Base-by-base conservation (phyloP, 2,329 filamentous ascomycete genomes). In the Aspergillus tubingensis region DNA sequence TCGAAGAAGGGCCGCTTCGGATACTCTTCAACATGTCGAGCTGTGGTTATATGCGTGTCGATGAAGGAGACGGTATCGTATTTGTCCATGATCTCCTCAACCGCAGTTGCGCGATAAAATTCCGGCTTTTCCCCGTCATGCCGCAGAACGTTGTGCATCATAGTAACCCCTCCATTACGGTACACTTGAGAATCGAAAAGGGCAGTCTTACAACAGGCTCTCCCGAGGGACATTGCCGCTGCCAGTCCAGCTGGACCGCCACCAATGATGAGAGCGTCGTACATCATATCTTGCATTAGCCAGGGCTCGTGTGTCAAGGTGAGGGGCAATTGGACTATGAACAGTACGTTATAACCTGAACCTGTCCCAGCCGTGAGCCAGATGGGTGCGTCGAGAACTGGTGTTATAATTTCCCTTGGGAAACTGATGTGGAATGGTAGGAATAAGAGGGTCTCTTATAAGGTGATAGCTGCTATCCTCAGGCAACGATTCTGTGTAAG, bases 251-350 rank as follows among this genome's bases (percentile, higher is more conserved):
- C 44, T 50, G 54, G 54, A n/a, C 54, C 44, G 5, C 27, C 54
- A 11, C 54, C 54, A 44, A 57, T 38, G 21, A 57, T 50, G 4
- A 57, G 25, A 15, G 39, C 54, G 30, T 57, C 54, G 17, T 57
- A 57, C 7, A 30, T 30, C 27, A 30, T 30, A 30, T 30, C 27
- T 30, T 30, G 27, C 1, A 30, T 30, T 30, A 8, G 27, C 27
- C 7, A 30, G 27, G 27, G 27, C 27, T 30, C 27, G 7, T 30
- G 27, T 30, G 27, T 30, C 27, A 30, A 30, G 27, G 27, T 8
- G 27, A 30, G 27, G 27, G 27, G 27, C 27, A 30, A 30, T 30
- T 30, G 27, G 8, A 30, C 27, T 8, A 30, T 30, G 27, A 8
- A 30, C 7, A 30, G 27, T 30, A 30, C 27, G 27, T 30, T 30